Conservation (phyloP, 2,329 filamentous ascomycete species). For the Sphaerulina musiva region DNA sequence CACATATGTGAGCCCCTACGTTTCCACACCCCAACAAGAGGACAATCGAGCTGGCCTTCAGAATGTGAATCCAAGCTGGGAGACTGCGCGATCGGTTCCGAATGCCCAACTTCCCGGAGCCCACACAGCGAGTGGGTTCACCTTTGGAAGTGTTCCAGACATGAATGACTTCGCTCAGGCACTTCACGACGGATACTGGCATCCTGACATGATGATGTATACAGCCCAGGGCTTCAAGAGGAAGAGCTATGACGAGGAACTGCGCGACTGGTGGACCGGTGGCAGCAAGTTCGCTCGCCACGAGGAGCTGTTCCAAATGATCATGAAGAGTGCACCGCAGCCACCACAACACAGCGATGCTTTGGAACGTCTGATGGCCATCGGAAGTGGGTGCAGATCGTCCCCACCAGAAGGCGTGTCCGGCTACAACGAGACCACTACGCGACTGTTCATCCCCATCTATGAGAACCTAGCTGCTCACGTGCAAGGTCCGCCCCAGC, state of each 20-base stretch:
- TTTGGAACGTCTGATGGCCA: not conserved
- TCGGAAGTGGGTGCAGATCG: conserved; percentile 4
- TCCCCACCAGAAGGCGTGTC: not conserved
- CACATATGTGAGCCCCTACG: not conserved
- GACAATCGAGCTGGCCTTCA: not conserved
- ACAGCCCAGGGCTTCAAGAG: not conserved
- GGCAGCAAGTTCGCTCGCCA: conserved; percentile 31
- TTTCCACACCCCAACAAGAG: not conserved
- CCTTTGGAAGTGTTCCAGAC: conserved; percentile 12
- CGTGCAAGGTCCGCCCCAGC: conserved; percentile 31
- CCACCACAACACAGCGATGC: not conserved
- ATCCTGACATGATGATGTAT: not conserved
- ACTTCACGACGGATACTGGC: not conserved
- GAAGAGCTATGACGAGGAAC: conserved; percentile 31
- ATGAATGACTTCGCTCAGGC: not conserved
- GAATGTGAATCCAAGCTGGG: conserved; percentile 3
- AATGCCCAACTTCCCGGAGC: not conserved
- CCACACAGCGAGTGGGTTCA: conserved; percentile 11
- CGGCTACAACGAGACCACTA: conserved; percentile 17
- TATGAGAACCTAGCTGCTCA: conserved; percentile 41
- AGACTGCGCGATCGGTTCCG: not conserved
- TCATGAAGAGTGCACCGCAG: conserved; percentile 5
- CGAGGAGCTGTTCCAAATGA: conserved; percentile 10
- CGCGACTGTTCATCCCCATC: conserved; percentile 37
- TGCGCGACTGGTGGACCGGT: conserved; percentile 39